phyloP scores from a whole-genome alignment of 192 early-diverging fungal species.

The Obelidium mucronatum region DNA sequence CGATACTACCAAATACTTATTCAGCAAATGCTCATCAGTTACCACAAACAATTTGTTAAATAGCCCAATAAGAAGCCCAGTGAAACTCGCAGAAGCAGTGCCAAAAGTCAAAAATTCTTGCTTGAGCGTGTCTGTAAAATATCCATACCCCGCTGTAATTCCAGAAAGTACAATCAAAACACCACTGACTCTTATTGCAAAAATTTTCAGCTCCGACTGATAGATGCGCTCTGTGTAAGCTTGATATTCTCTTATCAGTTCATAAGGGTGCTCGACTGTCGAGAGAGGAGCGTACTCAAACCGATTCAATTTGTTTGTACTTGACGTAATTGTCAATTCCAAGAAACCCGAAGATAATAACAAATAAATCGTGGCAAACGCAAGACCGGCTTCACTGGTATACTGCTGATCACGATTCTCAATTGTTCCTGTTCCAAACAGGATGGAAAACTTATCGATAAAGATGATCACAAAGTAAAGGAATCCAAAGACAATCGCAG shows the following conservation, averaged over 20 bases:
- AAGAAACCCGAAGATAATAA: too few relatives aligned
- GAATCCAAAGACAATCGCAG: too few relatives aligned
- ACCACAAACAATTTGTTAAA: slow-evolving; percentile 56
- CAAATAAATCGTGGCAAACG: too few relatives aligned
- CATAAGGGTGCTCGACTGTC: background rate
- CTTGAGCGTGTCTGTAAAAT: background rate
- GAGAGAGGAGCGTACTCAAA: too few relatives aligned
- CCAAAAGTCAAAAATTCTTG: slow-evolving; percentile 7
- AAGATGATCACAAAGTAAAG: too few relatives aligned
- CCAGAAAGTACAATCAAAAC: background rate
- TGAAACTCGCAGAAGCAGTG: slow-evolving; percentile 9
- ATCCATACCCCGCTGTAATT: background rate
- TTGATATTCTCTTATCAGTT: background rate
- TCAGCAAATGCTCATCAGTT: slow-evolving; percentile 35
- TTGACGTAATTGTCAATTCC: too few relatives aligned
- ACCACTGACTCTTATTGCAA: background rate
- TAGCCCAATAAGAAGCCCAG: slow-evolving; percentile 34
- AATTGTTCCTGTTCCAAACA: too few relatives aligned
- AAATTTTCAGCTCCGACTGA: background rate
- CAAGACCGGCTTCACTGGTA: too few relatives aligned
- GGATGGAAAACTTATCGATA: too few relatives aligned
- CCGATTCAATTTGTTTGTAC: too few relatives aligned
- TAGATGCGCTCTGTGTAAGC: background rate
- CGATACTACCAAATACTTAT: too few relatives aligned
- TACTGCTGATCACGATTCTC: too few relatives aligned